A percentile compares a stretch with the other conserved stretches of the same genome.
Evolutionary conservation across 2,329 filamentous ascomycete genomes (phyloP).

Genomic region (Ascochyta fabae): DNA sequence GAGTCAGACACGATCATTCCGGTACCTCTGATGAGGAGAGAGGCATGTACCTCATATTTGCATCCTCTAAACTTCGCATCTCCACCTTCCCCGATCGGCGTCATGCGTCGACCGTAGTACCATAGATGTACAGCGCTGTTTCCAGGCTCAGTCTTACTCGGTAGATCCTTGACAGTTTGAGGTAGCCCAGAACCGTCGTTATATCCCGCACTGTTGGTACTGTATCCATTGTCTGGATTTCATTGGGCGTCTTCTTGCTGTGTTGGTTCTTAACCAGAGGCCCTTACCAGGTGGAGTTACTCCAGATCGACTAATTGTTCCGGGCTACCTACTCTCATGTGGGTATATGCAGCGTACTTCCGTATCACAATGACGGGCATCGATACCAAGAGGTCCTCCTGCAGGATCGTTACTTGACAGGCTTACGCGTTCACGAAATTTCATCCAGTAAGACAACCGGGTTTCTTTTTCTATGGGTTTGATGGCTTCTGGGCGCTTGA

Average conservation of each 20-base stretch:
- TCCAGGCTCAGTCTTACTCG: conserved; percentile 20
- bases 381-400: conserved; percentile 25
- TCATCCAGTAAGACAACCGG: background rate
- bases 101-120: conserved; percentile 14
- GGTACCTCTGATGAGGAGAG: background rate
- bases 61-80: conserved; percentile 23
- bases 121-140: conserved; percentile 22
- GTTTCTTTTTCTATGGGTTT: background rate
- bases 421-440: conserved; percentile 37
- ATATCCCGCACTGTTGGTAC: conserved; percentile 13
- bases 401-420: conserved; percentile 30
- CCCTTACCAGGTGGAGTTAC: conserved; percentile 7
- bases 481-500: conserved; percentile 2
- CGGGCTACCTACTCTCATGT: conserved; percentile 1
- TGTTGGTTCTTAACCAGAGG: background rate
- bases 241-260: background rate
- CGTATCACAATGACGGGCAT: conserved; percentile 21
- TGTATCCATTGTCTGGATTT: background rate
- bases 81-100: conserved; percentile 32
- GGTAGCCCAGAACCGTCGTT: conserved; percentile 15
- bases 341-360: conserved; percentile 15
- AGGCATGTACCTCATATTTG: conserved; percentile 24
- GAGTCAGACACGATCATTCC: background rate
- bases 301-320: conserved; percentile 5
- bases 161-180: conserved; percentile 18